phyloP scores from a whole-genome alignment of 2,329 filamentous ascomycete species.

The Sporothrix variecibatus region DNA sequence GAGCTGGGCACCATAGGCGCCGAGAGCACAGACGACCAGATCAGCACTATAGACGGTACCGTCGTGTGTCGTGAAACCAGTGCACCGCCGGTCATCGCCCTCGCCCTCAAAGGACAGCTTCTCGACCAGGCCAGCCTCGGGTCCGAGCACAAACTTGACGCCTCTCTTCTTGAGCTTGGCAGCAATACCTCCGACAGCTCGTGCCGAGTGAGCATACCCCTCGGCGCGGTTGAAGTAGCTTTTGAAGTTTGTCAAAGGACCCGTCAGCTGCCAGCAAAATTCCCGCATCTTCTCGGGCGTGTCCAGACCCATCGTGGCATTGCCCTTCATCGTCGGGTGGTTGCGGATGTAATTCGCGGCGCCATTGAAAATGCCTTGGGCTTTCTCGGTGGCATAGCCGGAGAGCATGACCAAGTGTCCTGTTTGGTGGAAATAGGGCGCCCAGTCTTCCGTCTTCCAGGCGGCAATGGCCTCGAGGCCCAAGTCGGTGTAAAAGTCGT shows the following conservation, averaged over 20 bases:
- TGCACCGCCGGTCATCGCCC: neutral
- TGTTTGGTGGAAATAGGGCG: slow-evolving; percentile 51
- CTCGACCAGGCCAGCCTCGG: neutral
- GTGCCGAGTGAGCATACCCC: slow-evolving; percentile 58
- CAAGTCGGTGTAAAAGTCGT: slow-evolving; percentile 56
- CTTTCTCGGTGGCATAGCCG: slow-evolving; percentile 36
- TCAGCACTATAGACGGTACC: neutral
- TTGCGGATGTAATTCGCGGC: neutral
- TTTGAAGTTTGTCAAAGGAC: slow-evolving; percentile 54
- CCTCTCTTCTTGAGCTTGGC: neutral
- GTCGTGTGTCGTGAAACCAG: slow-evolving; percentile 7
- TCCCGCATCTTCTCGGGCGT: slow-evolving; percentile 44
- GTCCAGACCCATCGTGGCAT: neutral
- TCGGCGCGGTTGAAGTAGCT: slow-evolving; percentile 59
- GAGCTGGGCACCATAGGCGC: neutral
- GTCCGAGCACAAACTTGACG: neutral
- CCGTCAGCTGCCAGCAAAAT: slow-evolving; percentile 52
- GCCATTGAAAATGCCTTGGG: neutral
- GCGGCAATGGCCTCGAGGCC: slow-evolving; percentile 55
- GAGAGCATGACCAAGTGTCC: slow-evolving; percentile 52
- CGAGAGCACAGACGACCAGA: neutral
- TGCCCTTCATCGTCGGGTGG: neutral
- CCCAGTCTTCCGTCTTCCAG: slow-evolving; percentile 56
- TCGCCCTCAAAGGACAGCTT: neutral
- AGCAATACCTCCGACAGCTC: slow-evolving; percentile 49